These are phyloP conservation scores for Alloteropsis semialata DNA, from an alignment of 176 grass and related monocot species.

Conservation along the genomic window DNA sequence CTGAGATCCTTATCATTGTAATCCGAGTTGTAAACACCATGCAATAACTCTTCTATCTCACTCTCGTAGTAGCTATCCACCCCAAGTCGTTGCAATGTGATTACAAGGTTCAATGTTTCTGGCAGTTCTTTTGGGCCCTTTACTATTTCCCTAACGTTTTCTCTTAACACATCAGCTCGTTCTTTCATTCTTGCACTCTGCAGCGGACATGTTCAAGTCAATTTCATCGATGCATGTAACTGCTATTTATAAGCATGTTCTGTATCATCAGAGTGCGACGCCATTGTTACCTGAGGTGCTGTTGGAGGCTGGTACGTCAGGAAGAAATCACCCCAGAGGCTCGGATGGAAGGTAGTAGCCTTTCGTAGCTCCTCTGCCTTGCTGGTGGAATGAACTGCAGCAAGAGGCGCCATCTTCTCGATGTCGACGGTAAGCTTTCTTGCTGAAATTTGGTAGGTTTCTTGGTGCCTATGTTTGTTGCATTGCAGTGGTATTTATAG, in stretches of 20 bases:
- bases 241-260: not conserved
- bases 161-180: not conserved
- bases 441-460: not conserved
- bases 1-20: slow-evolving; percentile 2
- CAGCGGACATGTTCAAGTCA: not conserved
- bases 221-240: not conserved
- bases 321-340: not conserved
- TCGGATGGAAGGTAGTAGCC: not conserved
- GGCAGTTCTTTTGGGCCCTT: not conserved
- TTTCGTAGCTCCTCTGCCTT: not conserved
- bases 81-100: slow-evolving; percentile 35
- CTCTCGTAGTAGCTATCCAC: slow-evolving; percentile 26
- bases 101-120: slow-evolving; percentile 15
- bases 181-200: not conserved
- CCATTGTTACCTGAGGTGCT: not conserved
- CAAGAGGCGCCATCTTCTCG: not conserved
- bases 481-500: not conserved
- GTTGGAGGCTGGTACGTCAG: not conserved
- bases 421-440: not conserved
- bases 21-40: not conserved
- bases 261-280: not conserved
- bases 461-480: not conserved
- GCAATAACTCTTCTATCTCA: slow-evolving; percentile 22
- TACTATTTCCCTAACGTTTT: slow-evolving; percentile 12
- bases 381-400: not conserved